Evolutionary conservation across 352 stramenopile species (phyloP), one percentile per base, ranked within the genome.

Genomic region (Globisporangium viniferum): DNA sequence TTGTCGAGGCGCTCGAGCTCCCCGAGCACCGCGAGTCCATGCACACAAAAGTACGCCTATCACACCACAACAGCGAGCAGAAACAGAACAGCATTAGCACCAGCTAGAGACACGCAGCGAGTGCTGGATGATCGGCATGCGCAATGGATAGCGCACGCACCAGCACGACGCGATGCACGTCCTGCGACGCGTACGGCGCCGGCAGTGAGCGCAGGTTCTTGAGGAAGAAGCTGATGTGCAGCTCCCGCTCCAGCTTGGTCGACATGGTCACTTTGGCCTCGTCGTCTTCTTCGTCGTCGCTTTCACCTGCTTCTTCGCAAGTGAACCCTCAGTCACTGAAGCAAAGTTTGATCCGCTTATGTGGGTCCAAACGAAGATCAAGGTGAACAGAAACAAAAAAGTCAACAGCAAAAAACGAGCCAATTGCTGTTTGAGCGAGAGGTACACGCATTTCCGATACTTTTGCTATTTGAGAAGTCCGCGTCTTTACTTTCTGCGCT

Each of bases 31-130:
- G 88, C 88, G 55, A 97, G 79, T 3, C 88, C 89, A 53, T 94
- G 86, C 29, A 96, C 69, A 44, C 89, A 95, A 67, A 96, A 96
- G 78, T 92, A 96, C 33, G 86, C 84, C 80, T 89, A 59, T 31
- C 60, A 18, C 27, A 35, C 1, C 48, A 55, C 48, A 27, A 54
- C 18, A 54, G n/a, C 5, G 46, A 14, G 0, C 3, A 24, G 20
- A 54, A 10, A 54, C 7, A 29, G 9, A 15, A 24, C 14, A 57
- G 10, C 14, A 49, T 51, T 35, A 59, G 8, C 24, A 27, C 2
- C 15, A 66, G 18, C 10, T 7, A 54, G 15, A 8, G 29, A 29
- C 4, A 27, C 24, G 24, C 24, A 24, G 24, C 24, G 24, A 24
- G 24, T 24, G 24, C 24, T 24, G 3, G 3, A 31, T 6, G 31